Base-by-base conservation (phyloP, 768 basidiomycete genomes). In the Coprinopsis cinerea region DNA sequence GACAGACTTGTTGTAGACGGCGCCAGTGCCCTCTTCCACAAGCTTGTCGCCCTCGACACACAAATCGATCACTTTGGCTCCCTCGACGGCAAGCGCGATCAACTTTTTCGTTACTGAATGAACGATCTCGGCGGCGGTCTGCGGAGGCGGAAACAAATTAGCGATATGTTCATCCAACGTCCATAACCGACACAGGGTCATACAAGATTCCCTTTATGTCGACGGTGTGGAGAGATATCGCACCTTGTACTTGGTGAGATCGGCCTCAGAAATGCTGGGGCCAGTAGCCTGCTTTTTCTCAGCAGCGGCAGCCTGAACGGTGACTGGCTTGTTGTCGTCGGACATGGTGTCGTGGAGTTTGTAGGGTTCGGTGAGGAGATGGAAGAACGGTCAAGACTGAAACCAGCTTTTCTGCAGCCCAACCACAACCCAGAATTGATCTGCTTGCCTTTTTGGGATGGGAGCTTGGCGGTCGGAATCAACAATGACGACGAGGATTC, bases 31-130 rank as follows among this genome's bases (percentile, higher is more conserved):
- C 54, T 88, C 78, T 67, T 93, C 90, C 66, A 98, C 74, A 65
- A 94, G 81, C 68, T 85, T 90, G 77, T 98, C 95, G 53, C 93
- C 95, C 71, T 92, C 88, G 47, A 85, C 66, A 65, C 92, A 96
- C 45, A 98, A 79, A 71, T 96, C 92, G 69, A 94, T 75, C 56
- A 88, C 67, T 69, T 88, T 91, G 58, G 89, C 88, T 25, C 91
- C 94, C 63, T 91, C 88, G 11, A 87, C 72, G 55, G 73, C 73
- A 51, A 84, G 75, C 40, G 79, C 82, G 57, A 96, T 75, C 59
- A 98, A 77, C 72, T 86, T 87, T 71, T 89, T 89, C 64, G 88
- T 79, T 51, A 88, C 91, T 58, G 80, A 76, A 59, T 88, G 79
- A 35, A 89, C 85, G 69, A 95, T 92, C 58, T 94, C 91, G 49